phyloP scores from a whole-genome alignment of 2,329 filamentous ascomycete genomes.

The Aspergillus ibericus region DNA sequence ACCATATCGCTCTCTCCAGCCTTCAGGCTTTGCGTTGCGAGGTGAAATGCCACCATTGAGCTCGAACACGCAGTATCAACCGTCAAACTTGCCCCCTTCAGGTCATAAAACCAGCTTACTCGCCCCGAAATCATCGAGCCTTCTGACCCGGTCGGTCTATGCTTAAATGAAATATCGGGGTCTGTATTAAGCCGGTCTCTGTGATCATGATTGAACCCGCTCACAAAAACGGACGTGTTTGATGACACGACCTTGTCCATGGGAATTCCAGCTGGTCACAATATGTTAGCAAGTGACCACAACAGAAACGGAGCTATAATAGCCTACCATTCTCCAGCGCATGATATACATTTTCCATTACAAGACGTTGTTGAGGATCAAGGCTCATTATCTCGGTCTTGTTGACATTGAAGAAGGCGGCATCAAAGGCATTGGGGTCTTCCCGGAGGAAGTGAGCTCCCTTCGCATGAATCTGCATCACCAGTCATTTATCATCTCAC shows the following conservation, averaged over 20 bases:
- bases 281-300: neutral
- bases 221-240: constrained; percentile 28
- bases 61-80: constrained; percentile 46
- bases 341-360: constrained; percentile 37
- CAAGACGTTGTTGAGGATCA: constrained; percentile 36
- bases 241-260: constrained; percentile 25
- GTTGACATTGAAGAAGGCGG: constrained; percentile 33
- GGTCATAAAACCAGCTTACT: constrained; percentile 8
- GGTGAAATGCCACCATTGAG: constrained; percentile 37
- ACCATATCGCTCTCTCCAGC: too few relatives aligned
- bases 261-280: constrained; percentile 21
- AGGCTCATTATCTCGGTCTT: constrained; percentile 27
- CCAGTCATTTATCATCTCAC: neutral
- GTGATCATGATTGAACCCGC: constrained; percentile 30
- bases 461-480: constrained; percentile 14
- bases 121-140: constrained; percentile 25
- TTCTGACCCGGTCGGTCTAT: constrained; percentile 22
- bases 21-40: constrained; percentile 33
- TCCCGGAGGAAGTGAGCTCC: constrained; percentile 33
- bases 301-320: too few relatives aligned
- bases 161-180: constrained; percentile 22
- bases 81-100: constrained; percentile 32
- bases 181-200: constrained; percentile 24
- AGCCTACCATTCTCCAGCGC: constrained; percentile 32
- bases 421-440: constrained; percentile 29